phyloP scores from a whole-genome alignment of 2,329 filamentous ascomycete species.

The Fusarium oligoseptatum region DNA sequence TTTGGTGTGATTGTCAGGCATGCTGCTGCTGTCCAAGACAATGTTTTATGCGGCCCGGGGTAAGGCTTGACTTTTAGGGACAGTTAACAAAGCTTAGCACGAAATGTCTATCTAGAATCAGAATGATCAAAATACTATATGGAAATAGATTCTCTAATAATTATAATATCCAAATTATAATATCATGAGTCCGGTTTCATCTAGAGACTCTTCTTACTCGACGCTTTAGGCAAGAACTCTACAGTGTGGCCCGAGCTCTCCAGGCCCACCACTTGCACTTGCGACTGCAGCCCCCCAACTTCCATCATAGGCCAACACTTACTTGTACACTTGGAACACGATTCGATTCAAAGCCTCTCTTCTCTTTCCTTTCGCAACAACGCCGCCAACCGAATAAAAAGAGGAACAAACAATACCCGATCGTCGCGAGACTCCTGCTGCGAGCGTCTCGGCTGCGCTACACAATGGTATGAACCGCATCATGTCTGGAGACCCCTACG shows the following conservation, averaged over 20 bases:
- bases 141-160: not conserved
- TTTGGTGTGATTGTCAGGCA: not conserved
- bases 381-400: not conserved
- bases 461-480: conserved; percentile 56
- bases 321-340: not conserved
- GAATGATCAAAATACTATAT: not conserved
- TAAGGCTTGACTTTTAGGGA: not conserved
- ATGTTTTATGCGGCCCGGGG: conserved; percentile 17
- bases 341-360: conserved; percentile 1
- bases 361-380: not conserved
- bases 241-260: not conserved
- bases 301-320: not conserved
- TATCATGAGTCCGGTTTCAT: not conserved
- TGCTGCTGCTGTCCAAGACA: conserved; percentile 3
- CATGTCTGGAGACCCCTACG: conserved; percentile 57
- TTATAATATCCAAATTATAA: not conserved
- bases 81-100: not conserved
- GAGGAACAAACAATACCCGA: not conserved
- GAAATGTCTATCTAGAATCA: not conserved
- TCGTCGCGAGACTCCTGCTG: conserved; percentile 28
- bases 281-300: not conserved
- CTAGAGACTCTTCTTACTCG: not conserved
- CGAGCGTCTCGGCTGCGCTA: conserved; percentile 35
- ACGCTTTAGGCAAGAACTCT: conserved; percentile 31
- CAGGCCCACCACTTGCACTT: not conserved